phyloP scores from a whole-genome alignment of 441 rosid species.

The Adansonia madagascariensis region DNA sequence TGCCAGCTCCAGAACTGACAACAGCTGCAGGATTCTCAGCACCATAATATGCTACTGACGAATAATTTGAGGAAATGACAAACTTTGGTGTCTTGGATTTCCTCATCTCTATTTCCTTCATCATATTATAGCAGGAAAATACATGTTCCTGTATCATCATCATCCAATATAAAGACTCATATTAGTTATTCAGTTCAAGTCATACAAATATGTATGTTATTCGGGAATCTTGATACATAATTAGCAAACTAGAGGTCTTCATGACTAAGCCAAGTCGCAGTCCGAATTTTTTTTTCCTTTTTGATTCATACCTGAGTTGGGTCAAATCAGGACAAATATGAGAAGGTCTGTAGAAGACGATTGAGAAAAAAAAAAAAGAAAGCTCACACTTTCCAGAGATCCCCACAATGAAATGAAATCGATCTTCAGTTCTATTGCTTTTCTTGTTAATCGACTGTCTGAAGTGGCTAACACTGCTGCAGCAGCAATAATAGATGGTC shows the following conservation, averaged over 20 bases:
- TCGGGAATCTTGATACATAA: too few species aligned
- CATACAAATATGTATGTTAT: not conserved
- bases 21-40: constrained; percentile 34
- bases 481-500: constrained; percentile 71
- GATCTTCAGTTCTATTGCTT: constrained; percentile 53
- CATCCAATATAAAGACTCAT: constrained; percentile 26
- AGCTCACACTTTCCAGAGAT: constrained; percentile 59
- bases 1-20: constrained; percentile 41
- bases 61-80: constrained; percentile 33
- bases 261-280: too few species aligned
- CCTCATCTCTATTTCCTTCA: constrained; percentile 56
- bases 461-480: constrained; percentile 75
- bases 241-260: too few species aligned
- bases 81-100: constrained; percentile 54
- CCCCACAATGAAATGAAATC: constrained; percentile 54
- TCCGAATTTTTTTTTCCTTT: too few species aligned
- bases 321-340: too few species aligned
- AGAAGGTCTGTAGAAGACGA: too few species aligned
- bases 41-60: constrained; percentile 28
- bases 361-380: not conserved
- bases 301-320: too few species aligned
- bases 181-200: constrained; percentile 19
- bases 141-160: constrained; percentile 56
- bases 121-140: constrained; percentile 57
- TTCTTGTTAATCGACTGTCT: constrained; percentile 50